Percentiles rank a stretch among this genome's conserved stretches.
phyloP scores from a whole-genome alignment of 768 basidiomycete genomes.

The Naganishia vaughanmartiniae region DNA sequence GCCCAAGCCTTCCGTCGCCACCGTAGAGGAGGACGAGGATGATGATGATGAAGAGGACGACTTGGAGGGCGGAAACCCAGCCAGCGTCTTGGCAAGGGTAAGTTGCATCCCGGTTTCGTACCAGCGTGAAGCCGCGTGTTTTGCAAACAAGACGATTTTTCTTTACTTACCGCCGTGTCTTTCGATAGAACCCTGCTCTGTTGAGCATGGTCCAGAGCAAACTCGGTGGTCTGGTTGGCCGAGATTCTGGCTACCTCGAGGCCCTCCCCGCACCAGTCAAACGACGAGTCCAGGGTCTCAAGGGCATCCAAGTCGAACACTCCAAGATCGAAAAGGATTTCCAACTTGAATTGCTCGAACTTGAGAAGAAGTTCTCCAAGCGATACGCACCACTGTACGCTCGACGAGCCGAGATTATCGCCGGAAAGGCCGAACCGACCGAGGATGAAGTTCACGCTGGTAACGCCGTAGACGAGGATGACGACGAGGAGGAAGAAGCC shows the following conservation, averaged over 20 bases:
- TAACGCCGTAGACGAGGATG: slow-evolving; percentile 66
- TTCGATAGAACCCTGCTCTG: slow-evolving; percentile 64
- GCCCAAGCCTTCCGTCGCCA: slow-evolving; percentile 65
- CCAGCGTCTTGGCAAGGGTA: slow-evolving; percentile 50
- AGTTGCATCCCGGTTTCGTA: slow-evolving; percentile 29
- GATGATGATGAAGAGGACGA: slow-evolving; percentile 69
- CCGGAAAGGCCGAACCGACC: slow-evolving; percentile 70
- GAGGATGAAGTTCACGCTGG: slow-evolving; percentile 80
- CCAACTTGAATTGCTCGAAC: slow-evolving; percentile 88
- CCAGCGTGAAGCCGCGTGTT: neutral
- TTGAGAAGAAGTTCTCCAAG: slow-evolving; percentile 77
- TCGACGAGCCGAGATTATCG: slow-evolving; percentile 78
- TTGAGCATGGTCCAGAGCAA: slow-evolving; percentile 79
- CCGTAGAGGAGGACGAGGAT: slow-evolving; percentile 65
- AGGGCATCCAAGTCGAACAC: slow-evolving; percentile 90
- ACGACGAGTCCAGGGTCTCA: slow-evolving; percentile 81
- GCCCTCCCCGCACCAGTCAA: slow-evolving; percentile 75
- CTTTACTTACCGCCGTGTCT: slow-evolving; percentile 7
- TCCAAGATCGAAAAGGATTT: slow-evolving; percentile 86
- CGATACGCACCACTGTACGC: slow-evolving; percentile 71
- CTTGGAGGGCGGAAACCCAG: slow-evolving; percentile 54
- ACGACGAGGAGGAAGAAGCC: slow-evolving; percentile 55
- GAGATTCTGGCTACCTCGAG: slow-evolving; percentile 93
- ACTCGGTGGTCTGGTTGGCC: slow-evolving; percentile 79
- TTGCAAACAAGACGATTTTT: neutral